Percentiles rank a stretch among this genome's conserved stretches.
Conservation (phyloP, 164 flowering plant genomes). For the Berberis thunbergii region DNA sequence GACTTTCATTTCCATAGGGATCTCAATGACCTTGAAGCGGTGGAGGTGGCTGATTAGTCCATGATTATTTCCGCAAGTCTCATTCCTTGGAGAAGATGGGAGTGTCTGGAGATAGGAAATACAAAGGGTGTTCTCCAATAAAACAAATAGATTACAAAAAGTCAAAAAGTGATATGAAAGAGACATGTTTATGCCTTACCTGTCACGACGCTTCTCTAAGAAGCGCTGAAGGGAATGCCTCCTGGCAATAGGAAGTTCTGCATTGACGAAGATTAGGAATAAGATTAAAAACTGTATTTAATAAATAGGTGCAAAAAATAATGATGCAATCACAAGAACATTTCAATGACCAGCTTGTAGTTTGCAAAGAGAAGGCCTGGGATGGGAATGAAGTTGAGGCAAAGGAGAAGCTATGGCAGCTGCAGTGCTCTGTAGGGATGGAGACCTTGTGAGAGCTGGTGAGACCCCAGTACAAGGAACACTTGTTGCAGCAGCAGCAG, state of each 20-base stretch:
- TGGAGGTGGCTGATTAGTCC: too few species aligned
- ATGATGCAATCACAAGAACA: neutral
- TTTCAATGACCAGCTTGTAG: slow-evolving; percentile 31
- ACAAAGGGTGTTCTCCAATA: too few species aligned
- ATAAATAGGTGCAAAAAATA: too few species aligned
- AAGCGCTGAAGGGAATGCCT: slow-evolving; percentile 51
- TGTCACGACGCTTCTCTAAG: slow-evolving; percentile 48
- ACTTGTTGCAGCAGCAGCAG: slow-evolving; percentile 10
- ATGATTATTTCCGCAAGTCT: too few species aligned
- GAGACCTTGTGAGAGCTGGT: slow-evolving; percentile 33
- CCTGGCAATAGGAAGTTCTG: slow-evolving; percentile 47
- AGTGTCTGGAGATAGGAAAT: too few species aligned
- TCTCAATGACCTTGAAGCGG: too few species aligned
- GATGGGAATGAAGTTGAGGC: slow-evolving; percentile 18
- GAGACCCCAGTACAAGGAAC: neutral
- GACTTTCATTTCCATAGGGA: too few species aligned
- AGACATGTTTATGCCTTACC: slow-evolving; percentile 17
- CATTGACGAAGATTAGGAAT: neutral
- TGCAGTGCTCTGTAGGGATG: slow-evolving; percentile 37
- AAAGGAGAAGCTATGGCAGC: slow-evolving; percentile 23
- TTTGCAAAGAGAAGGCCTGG: slow-evolving; percentile 21
- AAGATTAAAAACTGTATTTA: neutral
- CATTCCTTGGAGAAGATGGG: too few species aligned
- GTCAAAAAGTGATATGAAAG: too few species aligned
- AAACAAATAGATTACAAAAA: too few species aligned